Base-by-base conservation (phyloP, 768 basidiomycete species). In the Lactarius tabidus region DNA sequence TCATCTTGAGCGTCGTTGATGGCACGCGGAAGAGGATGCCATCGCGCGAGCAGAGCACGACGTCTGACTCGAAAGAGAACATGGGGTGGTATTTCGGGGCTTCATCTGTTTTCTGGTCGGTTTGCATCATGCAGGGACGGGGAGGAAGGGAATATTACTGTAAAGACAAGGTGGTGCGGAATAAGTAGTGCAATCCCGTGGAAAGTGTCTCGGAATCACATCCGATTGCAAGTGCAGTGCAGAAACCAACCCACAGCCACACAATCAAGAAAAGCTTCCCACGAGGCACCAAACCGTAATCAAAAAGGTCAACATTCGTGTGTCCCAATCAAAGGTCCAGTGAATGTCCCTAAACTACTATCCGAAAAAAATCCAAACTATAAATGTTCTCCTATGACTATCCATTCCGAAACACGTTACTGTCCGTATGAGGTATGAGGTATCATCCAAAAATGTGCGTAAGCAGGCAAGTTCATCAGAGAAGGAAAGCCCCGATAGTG, bases 11-110 rank as follows among this genome's bases (percentile, higher is more conserved):
- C 1, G 82, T 84, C 74, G 78, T 82, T 0, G 83, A 81, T 63
- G 87, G 86, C 18, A 87, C 78, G 31, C 82, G 80, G 71, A 88
- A 88, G 69, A 80, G 75, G 7, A 77, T 74, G 31, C 81, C 80
- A 60, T 82, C 76, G 60, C 81, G 82, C 20, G 83, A 79, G 20
- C 80, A 79, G 7, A 89, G 74, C 9, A 87, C 75, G 26, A 85
- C 77, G 62, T 89, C 85, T 20, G 80, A 84, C 33, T 86, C 85
- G 6, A 81, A 81, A 48, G 79, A 75, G 70, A 88, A 87, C 4
- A 77, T 73, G 1, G 81, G 77, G 70, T 88, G 86, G 43, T 76
- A 77, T n/a, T 43, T 41, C 15, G 52, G 33, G 2, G 29, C 41
- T 18, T 35, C 33, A 14, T 26, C 39, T n/a, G n/a, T 2, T 0